Base-by-base conservation (phyloP, 805 yeast genomes). In the Lachancea waltii region DNA sequence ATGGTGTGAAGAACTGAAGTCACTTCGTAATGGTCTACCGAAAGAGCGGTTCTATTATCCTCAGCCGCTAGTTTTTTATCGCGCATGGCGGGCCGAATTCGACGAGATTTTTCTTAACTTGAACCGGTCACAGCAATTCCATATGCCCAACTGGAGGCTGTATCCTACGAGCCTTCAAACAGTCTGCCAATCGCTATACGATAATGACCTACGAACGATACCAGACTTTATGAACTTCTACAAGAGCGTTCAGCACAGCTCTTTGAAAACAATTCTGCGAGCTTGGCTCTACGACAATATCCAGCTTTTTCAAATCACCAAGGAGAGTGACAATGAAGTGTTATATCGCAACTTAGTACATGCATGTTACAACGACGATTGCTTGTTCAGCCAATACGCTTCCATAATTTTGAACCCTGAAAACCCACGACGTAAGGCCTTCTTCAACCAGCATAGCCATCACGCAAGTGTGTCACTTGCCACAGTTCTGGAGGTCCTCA, bases 241-340 rank as follows among this genome's bases (percentile, higher is more conserved):
- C 43, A 30, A 49, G 11, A 35, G 44, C 7, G 41, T 46, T 3
- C 14, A 34, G 7, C 37, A 42, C 4, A 19, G 23, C 2, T 47
- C 46, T 16, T 32, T 51, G 16, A 48, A 46, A 30, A 44, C 45
- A 16, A 38, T 59, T 10, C 26, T 56, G 18, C 44, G 56, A 20
- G 35, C 51, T 17, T 59, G 64, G 64, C 41, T 51, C 20, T 53
- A 45, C 30, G 62, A 59, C 40, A 43, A 59, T 39, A 38, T 47
- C 4, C 38, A 41, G 11, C 31, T 51, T 8, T 29, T 56, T 9
- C 39, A 37, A 7, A 35, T 42, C 7, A 25, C 31, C 2, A 24
- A 33, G 16, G 34, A 36, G n/a, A 9, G 10, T 13, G 30, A 28
- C 3, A 43, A 45, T 33, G 62, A 56, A 38, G 14, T 3, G 0